Evolutionary conservation across 768 basidiomycete species (phyloP), one percentile per base, ranked within the genome.

Genomic region (Suillus paluster): DNA sequence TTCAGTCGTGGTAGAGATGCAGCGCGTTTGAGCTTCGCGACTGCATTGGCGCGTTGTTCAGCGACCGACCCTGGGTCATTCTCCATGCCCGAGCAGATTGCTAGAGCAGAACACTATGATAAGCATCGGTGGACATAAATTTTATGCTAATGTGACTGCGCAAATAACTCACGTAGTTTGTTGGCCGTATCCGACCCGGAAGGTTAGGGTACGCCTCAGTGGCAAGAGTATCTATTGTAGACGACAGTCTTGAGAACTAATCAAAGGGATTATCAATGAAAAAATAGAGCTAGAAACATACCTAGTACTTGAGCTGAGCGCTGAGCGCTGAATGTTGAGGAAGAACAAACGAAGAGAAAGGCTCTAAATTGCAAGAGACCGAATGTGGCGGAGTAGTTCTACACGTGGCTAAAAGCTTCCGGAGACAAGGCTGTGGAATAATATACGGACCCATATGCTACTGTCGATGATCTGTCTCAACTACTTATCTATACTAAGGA

Each of bases 1-100:
- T 94, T 94, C 88, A 92, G 92, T 64, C 95, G 84, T 41, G 95
- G 95, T 33, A 97, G 77, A 17, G 94, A 96, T 59, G 94, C 92
- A 46, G 95, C 95, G 68, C 95, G 88, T 78, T 91, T 95, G 66
- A 97, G 86, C 78, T 89, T 95, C 49, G 93, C 93, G 52, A 97
- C 90, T 12, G 94, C 92, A 59, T 86, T 85, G 71, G 93, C 92
- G 63, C 95, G 88, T 75, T 95, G 90, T 73, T 95, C 91, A 30
- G 85, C 85, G 76, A 83, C 79, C 12, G 80, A 76, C 49, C 80
- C 67, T 58, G 70, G 71, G 66, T 83, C 74, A 68, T 64, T 73
- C 63, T 75, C 74, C 75, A 77, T 75, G 55, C 55, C 57, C 61
- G 42, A 11, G 60, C 62, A 59, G 44, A 36, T 44, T 12, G 55